Base-by-base conservation (phyloP, 1,139 yeast genomes). In the Wickerhamomyces sp. region DNA sequence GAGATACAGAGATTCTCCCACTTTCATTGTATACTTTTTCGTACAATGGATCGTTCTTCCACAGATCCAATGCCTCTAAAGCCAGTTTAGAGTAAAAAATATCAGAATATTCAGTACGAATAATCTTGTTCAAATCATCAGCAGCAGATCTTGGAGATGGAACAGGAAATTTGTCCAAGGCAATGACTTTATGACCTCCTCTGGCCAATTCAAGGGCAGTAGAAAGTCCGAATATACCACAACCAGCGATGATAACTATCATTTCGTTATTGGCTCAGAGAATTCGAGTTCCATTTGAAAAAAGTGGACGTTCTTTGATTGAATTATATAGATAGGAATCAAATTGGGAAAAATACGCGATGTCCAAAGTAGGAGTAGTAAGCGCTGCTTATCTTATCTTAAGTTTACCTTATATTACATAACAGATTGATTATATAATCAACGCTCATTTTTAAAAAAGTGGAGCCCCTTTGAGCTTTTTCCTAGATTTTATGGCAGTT, bases 101-200 rank as follows among this genome's bases (percentile, higher is more conserved):
- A 45, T 70, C 71, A 23, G 63, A 56, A 47, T 72, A 73, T 48
- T 72, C 76, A 14, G 69, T 61, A 46, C 78, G 61, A n/a, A 75
- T 67, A 44, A 75, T 73, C 56, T 75, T 75, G 55, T 74, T 75
- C 49, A 66, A 61, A 53, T 75, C 79, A 44, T 66, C 66, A 7
- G 76, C 73, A n/a, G 79, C 79, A 3, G 78, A 69, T 60, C 71
- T 62, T 0, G 72, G 71, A 0, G 79, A 73, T 9, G 79, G 79
- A 2, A 72, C 66, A 18, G 66, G 60, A 46, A 62, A 64, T 14
- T 66, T 63, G 55, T 75, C 79, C 27, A 75, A 52, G 0, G 67
- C 66, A 1, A 58, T 50, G 7, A 72, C 70, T 31, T 51, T 46
- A 5, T 61, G 33, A 1, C 67, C 67, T 10, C 44, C 44, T 34